phyloP scores from a whole-genome alignment of 2,329 filamentous ascomycete genomes.

The Mollisiaceae sp. region DNA sequence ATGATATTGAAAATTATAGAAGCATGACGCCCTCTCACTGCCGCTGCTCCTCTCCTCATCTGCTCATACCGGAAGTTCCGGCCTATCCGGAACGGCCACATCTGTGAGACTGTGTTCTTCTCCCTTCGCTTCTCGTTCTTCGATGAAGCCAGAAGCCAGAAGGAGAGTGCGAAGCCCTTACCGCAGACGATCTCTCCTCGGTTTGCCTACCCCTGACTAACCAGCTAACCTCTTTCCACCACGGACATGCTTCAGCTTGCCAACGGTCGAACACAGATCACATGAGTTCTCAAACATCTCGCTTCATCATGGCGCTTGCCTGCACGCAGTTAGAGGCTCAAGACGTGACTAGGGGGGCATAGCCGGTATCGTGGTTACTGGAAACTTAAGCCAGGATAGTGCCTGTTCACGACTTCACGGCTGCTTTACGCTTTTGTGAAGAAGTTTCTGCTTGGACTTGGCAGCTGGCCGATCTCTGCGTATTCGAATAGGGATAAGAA shows the following conservation, averaged over 20 bases:
- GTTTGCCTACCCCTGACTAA: slow-evolving; percentile 9
- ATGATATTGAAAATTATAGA: neutral
- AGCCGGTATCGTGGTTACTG: slow-evolving; percentile 7
- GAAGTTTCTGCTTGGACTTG: neutral
- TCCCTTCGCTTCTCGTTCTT: neutral
- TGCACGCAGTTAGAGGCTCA: neutral
- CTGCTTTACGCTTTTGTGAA: neutral
- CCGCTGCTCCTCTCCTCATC: neutral
- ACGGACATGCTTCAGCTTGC: neutral
- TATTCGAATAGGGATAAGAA: neutral
- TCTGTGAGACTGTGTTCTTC: neutral
- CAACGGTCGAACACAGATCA: slow-evolving; percentile 15
- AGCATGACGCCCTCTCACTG: neutral
- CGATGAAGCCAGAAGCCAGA: neutral
- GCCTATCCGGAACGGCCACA: slow-evolving; percentile 1
- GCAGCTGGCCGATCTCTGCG: neutral
- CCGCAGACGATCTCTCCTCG: neutral
- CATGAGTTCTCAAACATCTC: slow-evolving; percentile 15
- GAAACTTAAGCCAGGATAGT: neutral
- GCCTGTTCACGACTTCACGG: too few species aligned
- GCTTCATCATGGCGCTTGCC: neutral
- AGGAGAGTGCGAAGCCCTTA: neutral
- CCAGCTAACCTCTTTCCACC: neutral
- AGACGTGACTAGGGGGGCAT: neutral
- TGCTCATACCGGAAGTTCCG: neutral